These are phyloP conservation scores for Rhizopogon rudus DNA, from an alignment of 768 basidiomycete species.

Conservation along the genomic window DNA sequence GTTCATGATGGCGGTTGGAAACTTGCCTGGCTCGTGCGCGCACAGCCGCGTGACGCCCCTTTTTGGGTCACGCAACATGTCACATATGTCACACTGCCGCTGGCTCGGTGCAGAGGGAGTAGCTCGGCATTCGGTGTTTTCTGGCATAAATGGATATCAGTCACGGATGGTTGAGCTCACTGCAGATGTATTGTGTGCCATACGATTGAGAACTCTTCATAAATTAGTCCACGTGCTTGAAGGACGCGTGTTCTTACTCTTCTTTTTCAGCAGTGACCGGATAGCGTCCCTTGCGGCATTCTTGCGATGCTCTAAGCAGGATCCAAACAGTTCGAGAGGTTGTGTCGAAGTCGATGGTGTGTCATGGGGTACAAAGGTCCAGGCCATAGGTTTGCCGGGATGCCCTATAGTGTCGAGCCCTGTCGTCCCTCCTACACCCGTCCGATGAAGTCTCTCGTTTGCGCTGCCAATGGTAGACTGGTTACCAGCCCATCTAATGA, in stretches of 20 bases:
- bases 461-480: neutral
- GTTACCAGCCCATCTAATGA: too few relatives aligned
- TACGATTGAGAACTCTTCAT: neutral
- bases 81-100: neutral
- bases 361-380: neutral
- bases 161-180: too few relatives aligned
- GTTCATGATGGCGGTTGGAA: slow-evolving; percentile 3
- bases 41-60: slow-evolving; percentile 4
- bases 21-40: slow-evolving; percentile 7
- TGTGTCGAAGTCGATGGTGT: neutral
- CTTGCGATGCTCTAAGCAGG: neutral
- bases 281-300: neutral
- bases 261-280: neutral
- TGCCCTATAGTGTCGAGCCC: neutral
- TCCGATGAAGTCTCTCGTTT: neutral
- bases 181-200: neutral
- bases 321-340: neutral
- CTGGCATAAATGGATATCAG: neutral
- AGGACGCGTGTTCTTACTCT: neutral
- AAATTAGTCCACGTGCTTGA: neutral
- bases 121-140: too few relatives aligned
- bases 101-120: neutral
- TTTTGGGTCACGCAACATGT: neutral
- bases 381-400: neutral
- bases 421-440: neutral